Conservation (phyloP, 2,329 filamentous ascomycete genomes). For the Exserohilum turcica region DNA sequence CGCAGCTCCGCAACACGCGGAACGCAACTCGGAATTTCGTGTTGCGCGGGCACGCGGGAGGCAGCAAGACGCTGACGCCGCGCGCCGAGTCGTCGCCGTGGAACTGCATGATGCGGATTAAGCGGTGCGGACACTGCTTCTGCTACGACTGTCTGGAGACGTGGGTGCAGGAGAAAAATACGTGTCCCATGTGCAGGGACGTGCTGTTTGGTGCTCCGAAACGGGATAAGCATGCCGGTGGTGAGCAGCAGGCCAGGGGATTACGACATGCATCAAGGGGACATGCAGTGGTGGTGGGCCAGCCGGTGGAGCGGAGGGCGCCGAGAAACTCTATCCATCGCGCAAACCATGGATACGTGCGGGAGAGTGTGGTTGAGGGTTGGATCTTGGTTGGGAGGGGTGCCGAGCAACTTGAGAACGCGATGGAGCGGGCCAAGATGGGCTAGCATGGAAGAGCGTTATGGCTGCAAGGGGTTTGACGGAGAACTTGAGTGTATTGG, state of each 20-base stretch:
- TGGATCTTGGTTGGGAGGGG: not conserved
- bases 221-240: not conserved
- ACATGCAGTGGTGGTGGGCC: not conserved
- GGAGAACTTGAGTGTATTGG: not conserved
- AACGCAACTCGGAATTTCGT: not conserved
- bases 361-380: not conserved
- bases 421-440: not conserved
- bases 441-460: not conserved
- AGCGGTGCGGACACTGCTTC: conserved; percentile 2
- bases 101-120: conserved; percentile 1
- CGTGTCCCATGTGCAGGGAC: conserved; percentile 3
- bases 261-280: not conserved
- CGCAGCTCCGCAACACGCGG: not conserved
- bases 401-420: not conserved
- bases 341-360: not conserved
- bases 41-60: not conserved
- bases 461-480: no score
- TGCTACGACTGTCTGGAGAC: conserved; percentile 2
- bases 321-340: not conserved
- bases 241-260: not conserved
- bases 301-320: not conserved
- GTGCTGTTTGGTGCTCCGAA: not conserved
- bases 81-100: not conserved
- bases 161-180: not conserved
- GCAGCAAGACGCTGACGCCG: not conserved